Conservation (phyloP, 306 rosid species). For the Comarum palustre region DNA sequence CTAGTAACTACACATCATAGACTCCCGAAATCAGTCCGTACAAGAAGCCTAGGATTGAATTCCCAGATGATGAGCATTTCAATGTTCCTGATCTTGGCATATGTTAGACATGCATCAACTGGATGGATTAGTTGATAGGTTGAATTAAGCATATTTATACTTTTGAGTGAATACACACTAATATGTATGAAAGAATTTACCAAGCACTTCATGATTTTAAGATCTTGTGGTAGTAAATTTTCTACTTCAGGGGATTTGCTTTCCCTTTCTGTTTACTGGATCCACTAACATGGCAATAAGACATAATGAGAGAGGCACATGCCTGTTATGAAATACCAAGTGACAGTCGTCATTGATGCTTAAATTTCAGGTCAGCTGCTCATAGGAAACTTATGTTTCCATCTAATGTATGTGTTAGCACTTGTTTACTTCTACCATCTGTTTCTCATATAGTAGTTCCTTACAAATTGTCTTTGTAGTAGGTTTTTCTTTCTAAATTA, state of each 20-base stretch:
- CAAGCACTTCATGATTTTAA: constrained; percentile 23
- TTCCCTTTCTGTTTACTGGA: neutral
- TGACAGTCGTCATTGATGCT: neutral
- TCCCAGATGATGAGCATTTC: constrained; percentile 56
- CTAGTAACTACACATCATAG: constrained; percentile 42
- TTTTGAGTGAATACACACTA: constrained; percentile 13
- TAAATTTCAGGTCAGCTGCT: neutral
- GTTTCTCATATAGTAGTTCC: neutral
- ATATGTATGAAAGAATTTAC: constrained; percentile 21
- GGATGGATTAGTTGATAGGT: constrained; percentile 12
- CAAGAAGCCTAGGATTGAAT: constrained; percentile 81
- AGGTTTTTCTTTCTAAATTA: too few relatives aligned
- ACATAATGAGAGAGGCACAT: neutral
- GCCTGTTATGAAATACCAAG: neutral
- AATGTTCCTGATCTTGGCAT: constrained; percentile 88
- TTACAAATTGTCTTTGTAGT: neutral
- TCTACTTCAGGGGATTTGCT: constrained; percentile 15
- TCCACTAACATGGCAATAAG: neutral
- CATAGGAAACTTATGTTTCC: neutral
- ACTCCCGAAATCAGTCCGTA: constrained; percentile 49
- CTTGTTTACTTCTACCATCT: neutral
- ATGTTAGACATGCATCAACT: constrained; percentile 14
- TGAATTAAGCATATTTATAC: constrained; percentile 26
- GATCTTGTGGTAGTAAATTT: constrained; percentile 21
- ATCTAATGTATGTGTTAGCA: neutral